Conservation (phyloP, 164 flowering plant genomes). For the Annona squamosa region DNA sequence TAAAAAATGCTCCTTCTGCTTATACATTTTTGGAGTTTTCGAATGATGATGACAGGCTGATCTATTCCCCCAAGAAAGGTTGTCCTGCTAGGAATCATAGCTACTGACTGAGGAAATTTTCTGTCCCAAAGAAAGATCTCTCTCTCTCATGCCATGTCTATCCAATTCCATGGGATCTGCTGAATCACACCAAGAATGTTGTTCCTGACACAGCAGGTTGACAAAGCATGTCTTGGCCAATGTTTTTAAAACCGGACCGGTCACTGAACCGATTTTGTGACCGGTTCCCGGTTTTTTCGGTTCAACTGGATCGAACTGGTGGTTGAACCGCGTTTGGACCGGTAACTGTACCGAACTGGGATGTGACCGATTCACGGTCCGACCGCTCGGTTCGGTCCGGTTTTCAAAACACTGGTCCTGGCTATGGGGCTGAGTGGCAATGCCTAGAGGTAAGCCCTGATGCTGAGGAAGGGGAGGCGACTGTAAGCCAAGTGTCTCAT, state of each 20-base stretch:
- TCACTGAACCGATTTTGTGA: no score
- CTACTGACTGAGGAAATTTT: conserved; percentile 59
- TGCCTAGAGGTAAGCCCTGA: conserved; percentile 18
- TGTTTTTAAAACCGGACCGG: no score
- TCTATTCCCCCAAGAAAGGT: conserved; percentile 44
- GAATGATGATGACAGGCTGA: conserved; percentile 32
- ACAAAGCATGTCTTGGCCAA: conserved; percentile 57
- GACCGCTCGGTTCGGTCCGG: no score
- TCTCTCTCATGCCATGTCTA: background rate
- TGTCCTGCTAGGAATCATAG: conserved; percentile 63
- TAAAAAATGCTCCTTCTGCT: no score
- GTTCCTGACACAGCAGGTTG: conserved; percentile 28
- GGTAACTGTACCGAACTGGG: no score
- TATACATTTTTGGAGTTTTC: background rate
- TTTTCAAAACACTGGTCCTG: no score
- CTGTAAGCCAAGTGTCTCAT: conserved; percentile 17
- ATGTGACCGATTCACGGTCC: no score
- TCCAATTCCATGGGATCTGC: no score
- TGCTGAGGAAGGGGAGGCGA: background rate
- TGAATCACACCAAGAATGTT: no score
- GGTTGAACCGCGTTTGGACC: no score
- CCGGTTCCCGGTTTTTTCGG: no score
- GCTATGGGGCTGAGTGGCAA: conserved; percentile 58
- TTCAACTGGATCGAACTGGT: no score
- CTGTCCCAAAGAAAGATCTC: conserved; percentile 44